Percentiles rank a stretch among this genome's conserved stretches.
These are phyloP conservation scores for Eleusine indica DNA, from an alignment of 176 grass and related monocot genomes.

Conservation along the genomic window DNA sequence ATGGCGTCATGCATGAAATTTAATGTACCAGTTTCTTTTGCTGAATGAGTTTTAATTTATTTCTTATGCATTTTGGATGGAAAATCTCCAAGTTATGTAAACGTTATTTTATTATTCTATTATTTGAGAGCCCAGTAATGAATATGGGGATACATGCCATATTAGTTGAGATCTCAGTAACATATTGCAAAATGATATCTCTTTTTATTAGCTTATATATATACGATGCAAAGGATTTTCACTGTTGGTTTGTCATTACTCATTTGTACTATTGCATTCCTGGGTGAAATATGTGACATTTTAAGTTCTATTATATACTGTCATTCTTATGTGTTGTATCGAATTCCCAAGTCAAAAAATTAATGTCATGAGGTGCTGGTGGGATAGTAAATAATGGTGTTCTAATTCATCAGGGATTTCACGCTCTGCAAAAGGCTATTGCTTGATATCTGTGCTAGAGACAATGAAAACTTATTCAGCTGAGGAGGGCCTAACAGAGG, in stretches of 20 bases:
- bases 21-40: neutral
- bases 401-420: constrained; percentile 70
- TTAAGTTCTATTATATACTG: constrained; percentile 4
- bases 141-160: neutral
- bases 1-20: neutral
- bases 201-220: neutral
- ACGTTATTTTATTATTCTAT: neutral
- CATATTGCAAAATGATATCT: neutral
- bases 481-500: constrained; percentile 94
- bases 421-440: constrained; percentile 91
- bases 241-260: neutral
- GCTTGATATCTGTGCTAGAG: constrained; percentile 89
- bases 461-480: constrained; percentile 96
- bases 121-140: neutral
- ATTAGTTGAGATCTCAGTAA: neutral
- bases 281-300: neutral
- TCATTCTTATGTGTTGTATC: constrained; percentile 15
- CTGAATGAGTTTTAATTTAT: neutral
- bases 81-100: neutral
- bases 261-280: neutral
- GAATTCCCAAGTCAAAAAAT: constrained; percentile 17
- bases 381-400: constrained; percentile 30
- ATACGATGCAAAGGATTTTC: neutral
- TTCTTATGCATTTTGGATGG: constrained; percentile 3
- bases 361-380: neutral